These are phyloP conservation scores for Euphorbia corollata DNA, from an alignment of 441 rosid genomes.

Conservation along the genomic window DNA sequence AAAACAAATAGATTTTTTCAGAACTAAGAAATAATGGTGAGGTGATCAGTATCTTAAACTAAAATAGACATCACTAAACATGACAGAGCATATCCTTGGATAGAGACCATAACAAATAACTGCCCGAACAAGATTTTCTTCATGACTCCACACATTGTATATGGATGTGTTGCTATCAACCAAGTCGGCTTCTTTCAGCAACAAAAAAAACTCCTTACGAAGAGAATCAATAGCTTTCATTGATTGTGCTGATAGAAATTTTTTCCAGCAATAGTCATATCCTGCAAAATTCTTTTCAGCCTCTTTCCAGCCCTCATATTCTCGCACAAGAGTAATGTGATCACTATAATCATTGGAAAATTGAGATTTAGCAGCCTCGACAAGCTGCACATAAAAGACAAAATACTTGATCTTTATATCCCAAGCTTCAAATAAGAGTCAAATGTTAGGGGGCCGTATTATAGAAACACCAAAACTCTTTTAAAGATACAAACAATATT, in stretches of 20 bases:
- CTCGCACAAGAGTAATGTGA: conserved; percentile 79
- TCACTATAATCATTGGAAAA: conserved; percentile 76
- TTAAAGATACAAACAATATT: background rate
- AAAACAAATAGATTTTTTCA: background rate
- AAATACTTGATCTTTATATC: background rate
- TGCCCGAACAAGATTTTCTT: conserved; percentile 57
- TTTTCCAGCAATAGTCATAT: conserved; percentile 86
- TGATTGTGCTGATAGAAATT: conserved; percentile 71
- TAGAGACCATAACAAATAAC: conserved; percentile 78
- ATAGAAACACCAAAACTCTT: background rate
- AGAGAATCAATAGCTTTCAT: conserved; percentile 88
- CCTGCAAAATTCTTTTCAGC: conserved; percentile 63
- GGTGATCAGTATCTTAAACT: conserved; percentile 14
- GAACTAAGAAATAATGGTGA: no score
- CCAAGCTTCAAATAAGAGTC: conserved; percentile 4
- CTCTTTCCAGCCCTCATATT: conserved; percentile 75
- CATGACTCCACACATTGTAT: conserved; percentile 48
- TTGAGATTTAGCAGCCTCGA: conserved; percentile 77
- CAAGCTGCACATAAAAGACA: conserved; percentile 44
- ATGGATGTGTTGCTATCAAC: conserved; percentile 47
- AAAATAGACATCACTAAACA: conserved; percentile 46
- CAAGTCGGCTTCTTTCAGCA: conserved; percentile 68
- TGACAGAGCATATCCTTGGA: conserved; percentile 77
- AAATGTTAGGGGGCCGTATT: background rate
- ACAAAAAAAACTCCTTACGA: conserved; percentile 62